Conservation (phyloP, 257 asterid species). For the Parsonsia alboflavescens region DNA sequence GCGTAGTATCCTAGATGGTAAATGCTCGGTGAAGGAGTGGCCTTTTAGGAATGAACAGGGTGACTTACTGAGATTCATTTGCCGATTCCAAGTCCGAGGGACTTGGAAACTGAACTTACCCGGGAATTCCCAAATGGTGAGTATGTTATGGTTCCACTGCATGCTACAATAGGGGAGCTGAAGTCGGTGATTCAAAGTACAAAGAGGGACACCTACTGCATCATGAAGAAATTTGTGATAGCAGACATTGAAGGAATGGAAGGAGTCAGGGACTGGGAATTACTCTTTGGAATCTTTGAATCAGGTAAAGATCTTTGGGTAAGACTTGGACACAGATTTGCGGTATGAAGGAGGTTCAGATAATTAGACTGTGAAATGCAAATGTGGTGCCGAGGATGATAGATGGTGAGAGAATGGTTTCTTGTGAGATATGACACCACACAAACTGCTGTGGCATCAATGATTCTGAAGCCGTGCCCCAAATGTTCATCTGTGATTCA, state of each 20-base stretch:
- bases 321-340: slow-evolving; percentile 41
- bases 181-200: slow-evolving; percentile 48
- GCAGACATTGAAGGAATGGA: slow-evolving; percentile 47
- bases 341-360: slow-evolving; percentile 63
- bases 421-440: slow-evolving; percentile 93
- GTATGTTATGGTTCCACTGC: slow-evolving; percentile 51
- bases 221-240: slow-evolving; percentile 42
- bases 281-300: slow-evolving; percentile 57
- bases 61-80: slow-evolving; percentile 51
- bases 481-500: slow-evolving; percentile 56
- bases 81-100: slow-evolving; percentile 38
- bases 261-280: slow-evolving; percentile 45
- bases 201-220: slow-evolving; percentile 70
- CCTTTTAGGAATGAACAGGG: slow-evolving; percentile 66
- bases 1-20: slow-evolving; percentile 49
- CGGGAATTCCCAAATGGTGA: slow-evolving; percentile 38
- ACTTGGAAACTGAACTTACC: slow-evolving; percentile 19
- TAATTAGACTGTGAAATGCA: slow-evolving; percentile 68
- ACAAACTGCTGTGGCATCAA: slow-evolving; percentile 71
- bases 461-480: slow-evolving; percentile 47
- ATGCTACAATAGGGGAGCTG: slow-evolving; percentile 66
- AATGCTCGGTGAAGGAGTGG: slow-evolving; percentile 77
- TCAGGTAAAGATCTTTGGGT: slow-evolving; percentile 54
- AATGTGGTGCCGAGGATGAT: slow-evolving; percentile 85
- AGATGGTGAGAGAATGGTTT: slow-evolving; percentile 93